phyloP scores from a whole-genome alignment of 2,329 filamentous ascomycete genomes.

The Pseudomassariella vexata region DNA sequence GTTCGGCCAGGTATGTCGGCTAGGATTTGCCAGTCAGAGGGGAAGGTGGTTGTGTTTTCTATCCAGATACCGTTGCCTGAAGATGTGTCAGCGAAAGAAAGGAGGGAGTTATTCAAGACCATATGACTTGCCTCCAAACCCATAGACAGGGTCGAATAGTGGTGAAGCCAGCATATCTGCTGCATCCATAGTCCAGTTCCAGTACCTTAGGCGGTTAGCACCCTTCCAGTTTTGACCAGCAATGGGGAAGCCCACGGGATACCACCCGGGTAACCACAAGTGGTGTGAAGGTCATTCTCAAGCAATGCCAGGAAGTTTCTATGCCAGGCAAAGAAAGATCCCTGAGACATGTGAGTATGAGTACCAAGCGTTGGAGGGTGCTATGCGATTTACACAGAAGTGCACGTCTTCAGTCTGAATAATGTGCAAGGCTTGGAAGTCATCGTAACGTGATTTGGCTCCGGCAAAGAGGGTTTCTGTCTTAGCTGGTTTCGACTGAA shows the following conservation, averaged over 20 bases:
- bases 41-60: neutral
- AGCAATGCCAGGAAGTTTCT: slow-evolving; percentile 1
- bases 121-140: slow-evolving; percentile 4
- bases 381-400: slow-evolving; percentile 6
- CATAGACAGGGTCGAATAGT: slow-evolving; percentile 3
- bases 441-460: slow-evolving; percentile 30
- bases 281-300: slow-evolving; percentile 1
- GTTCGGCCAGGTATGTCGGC: neutral
- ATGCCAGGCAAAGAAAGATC: slow-evolving; percentile 2
- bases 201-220: slow-evolving; percentile 1
- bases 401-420: slow-evolving; percentile 30
- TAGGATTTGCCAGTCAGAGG: neutral
- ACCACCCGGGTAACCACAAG: slow-evolving; percentile 2
- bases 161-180: slow-evolving; percentile 1
- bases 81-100: neutral
- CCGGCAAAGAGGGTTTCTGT: slow-evolving; percentile 23
- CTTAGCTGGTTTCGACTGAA: slow-evolving; percentile 20
- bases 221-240: neutral
- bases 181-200: slow-evolving; percentile 3
- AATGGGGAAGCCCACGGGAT: neutral
- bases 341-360: neutral
- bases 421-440: slow-evolving; percentile 34
- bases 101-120: too few species aligned
- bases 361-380: too few species aligned
- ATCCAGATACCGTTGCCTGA: slow-evolving; percentile 1